A percentile compares a stretch with the other conserved stretches of the same genome.
phyloP scores from a whole-genome alignment of 306 rosid species.

The Ormosia emarginata region DNA sequence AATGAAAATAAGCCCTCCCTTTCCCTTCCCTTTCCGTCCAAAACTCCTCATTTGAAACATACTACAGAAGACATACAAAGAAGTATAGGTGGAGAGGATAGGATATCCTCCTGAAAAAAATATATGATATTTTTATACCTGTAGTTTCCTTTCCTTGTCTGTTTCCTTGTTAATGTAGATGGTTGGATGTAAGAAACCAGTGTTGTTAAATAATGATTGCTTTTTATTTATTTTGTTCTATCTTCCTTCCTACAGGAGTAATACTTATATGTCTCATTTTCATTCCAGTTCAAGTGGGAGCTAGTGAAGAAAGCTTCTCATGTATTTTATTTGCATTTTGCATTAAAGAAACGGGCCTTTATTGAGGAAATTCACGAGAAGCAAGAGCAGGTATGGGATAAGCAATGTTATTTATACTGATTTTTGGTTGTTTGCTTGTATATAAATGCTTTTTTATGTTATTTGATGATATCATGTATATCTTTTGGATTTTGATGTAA shows the following conservation, averaged over 20 bases:
- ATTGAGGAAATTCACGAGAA: slow-evolving; percentile 94
- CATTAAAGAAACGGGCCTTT: slow-evolving; percentile 83
- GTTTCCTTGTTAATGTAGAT: not conserved
- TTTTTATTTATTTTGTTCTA: not conserved
- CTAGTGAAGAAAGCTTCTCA: slow-evolving; percentile 92
- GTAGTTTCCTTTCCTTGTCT: not conserved
- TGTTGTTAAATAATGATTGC: not conserved
- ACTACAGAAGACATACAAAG: not conserved
- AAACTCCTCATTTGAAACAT: not conserved
- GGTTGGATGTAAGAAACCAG: not conserved
- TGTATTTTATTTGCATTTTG: slow-evolving; percentile 85
- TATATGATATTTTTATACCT: not conserved
- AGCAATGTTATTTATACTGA: not conserved
- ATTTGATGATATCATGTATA: slow-evolving; percentile 38
- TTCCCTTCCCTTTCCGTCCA: not conserved
- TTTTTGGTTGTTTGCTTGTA: not conserved
- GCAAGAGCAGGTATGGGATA: slow-evolving; percentile 84
- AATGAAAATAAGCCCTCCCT: not conserved
- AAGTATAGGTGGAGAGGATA: not conserved
- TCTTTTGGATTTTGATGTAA: slow-evolving; percentile 65
- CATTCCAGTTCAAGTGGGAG: slow-evolving; percentile 92
- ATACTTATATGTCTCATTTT: slow-evolving; percentile 29
- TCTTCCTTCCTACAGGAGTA: slow-evolving; percentile 23
- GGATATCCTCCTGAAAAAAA: not conserved
- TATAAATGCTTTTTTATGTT: slow-evolving; percentile 16